These are phyloP conservation scores for Arabidopsis suecica DNA, from an alignment of 345 rosid genomes.

Conservation along the genomic window DNA sequence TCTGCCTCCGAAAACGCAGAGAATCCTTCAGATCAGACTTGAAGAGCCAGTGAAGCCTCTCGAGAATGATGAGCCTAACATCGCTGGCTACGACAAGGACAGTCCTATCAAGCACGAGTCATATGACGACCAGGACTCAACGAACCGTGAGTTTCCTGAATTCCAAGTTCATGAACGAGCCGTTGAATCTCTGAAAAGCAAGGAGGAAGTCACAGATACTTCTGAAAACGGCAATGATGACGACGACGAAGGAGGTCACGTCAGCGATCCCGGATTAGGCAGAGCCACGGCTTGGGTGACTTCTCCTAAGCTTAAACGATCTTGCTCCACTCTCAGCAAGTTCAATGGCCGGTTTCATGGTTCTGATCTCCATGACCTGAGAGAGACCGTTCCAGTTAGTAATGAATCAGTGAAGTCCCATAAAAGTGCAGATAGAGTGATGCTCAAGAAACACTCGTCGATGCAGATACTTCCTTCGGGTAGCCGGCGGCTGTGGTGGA, in stretches of 20 bases:
- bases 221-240: conserved; percentile 44
- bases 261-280: conserved; percentile 83
- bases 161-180: conserved; percentile 53
- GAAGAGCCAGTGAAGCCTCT: conserved; percentile 64
- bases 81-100: conserved; percentile 38
- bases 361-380: conserved; percentile 49
- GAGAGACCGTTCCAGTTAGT: conserved; percentile 41
- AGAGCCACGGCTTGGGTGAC: conserved; percentile 59
- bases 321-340: conserved; percentile 75
- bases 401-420: conserved; percentile 60
- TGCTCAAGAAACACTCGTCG: conserved; percentile 90
- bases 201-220: conserved; percentile 30
- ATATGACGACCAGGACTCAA: conserved; percentile 61
- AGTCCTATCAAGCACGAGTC: conserved; percentile 47
- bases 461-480: conserved; percentile 93
- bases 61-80: conserved; percentile 51
- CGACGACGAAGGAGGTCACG: conserved; percentile 59
- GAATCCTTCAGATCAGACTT: conserved; percentile 54
- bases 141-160: conserved; percentile 63
- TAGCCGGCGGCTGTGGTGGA: conserved; percentile 85
- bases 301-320: conserved; percentile 75
- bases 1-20: conserved; percentile 42
- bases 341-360: conserved; percentile 46
- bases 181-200: conserved; percentile 35
- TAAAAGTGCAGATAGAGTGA: conserved; percentile 84